These are phyloP conservation scores for Kregervanrija delftensis DNA, from an alignment of 805 yeast species.

Conservation along the genomic window DNA sequence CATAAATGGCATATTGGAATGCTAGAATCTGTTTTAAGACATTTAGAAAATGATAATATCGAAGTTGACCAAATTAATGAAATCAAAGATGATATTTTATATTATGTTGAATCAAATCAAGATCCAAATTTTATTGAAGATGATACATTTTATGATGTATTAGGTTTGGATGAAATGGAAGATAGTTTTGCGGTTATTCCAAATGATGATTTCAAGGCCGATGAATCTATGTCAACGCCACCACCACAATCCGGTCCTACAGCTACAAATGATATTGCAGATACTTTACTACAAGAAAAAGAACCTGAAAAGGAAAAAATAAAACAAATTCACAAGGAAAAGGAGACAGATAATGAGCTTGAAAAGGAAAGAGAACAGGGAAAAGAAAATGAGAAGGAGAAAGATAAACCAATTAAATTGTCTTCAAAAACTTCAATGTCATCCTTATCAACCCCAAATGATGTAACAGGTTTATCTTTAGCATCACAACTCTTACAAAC, in stretches of 20 bases:
- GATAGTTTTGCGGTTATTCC: conserved; percentile 23
- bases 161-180: conserved; percentile 55
- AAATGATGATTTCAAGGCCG: conserved; percentile 8
- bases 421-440: neutral
- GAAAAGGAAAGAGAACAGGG: neutral
- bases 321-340: conserved; percentile 1
- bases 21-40: conserved; percentile 70
- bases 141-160: conserved; percentile 83
- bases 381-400: neutral
- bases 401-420: neutral
- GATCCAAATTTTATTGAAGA: conserved; percentile 92
- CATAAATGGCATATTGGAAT: conserved; percentile 73
- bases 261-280: conserved; percentile 2
- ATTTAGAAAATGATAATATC: conserved; percentile 72
- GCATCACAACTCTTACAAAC: conserved; percentile 12
- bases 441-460: neutral
- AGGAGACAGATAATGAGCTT: neutral
- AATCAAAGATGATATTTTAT: conserved; percentile 82
- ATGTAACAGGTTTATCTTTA: conserved; percentile 1
- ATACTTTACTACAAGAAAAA: conserved; percentile 3
- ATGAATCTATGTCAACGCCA: neutral
- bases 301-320: neutral
- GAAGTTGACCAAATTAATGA: conserved; percentile 71
- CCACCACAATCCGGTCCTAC: neutral
- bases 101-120: conserved; percentile 89